These are phyloP conservation scores for Gnomoniopsis smithogilvyi DNA, from an alignment of 2,329 filamentous ascomycete genomes.

Conservation along the genomic window DNA sequence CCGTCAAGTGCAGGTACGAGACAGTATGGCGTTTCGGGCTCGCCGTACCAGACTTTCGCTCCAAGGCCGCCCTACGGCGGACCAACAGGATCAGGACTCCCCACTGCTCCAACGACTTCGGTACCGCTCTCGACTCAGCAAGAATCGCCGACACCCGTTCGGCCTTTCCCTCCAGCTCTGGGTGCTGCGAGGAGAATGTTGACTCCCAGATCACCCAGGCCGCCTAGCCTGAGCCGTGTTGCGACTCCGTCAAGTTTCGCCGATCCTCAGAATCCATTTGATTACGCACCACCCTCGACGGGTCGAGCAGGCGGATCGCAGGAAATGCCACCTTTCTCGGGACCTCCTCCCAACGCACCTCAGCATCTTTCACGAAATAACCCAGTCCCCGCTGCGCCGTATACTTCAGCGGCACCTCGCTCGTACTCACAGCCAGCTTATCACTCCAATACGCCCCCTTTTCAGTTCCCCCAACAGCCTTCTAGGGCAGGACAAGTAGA, in stretches of 20 bases:
- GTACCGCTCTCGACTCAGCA: constrained; percentile 17
- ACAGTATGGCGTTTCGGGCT: constrained; percentile 23
- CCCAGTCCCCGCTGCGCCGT: not conserved
- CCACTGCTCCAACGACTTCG: constrained; percentile 12
- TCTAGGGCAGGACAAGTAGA: constrained; percentile 1
- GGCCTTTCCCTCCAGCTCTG: constrained; percentile 20
- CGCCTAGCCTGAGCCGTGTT: constrained; percentile 43
- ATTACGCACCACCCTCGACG: constrained; percentile 22
- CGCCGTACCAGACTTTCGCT: constrained; percentile 18
- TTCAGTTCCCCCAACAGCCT: constrained; percentile 3
- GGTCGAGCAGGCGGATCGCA: constrained; percentile 17
- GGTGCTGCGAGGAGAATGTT: constrained; percentile 45
- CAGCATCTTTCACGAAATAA: constrained; percentile 11
- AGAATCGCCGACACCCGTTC: constrained; percentile 12
- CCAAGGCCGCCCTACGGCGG: constrained; percentile 4
- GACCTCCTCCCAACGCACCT: constrained; percentile 14
- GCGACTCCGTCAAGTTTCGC: constrained; percentile 26
- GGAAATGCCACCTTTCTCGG: constrained; percentile 21
- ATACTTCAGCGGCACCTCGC: constrained; percentile 18
- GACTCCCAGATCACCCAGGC: constrained; percentile 57
- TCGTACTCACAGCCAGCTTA: constrained; percentile 20
- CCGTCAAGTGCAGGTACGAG: constrained; percentile 21
- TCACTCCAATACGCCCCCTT: constrained; percentile 4
- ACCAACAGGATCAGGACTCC: constrained; percentile 8
- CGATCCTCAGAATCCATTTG: constrained; percentile 26